phyloP scores from a whole-genome alignment of 2,329 filamentous ascomycete species.

The Calonectria leucothoes region DNA sequence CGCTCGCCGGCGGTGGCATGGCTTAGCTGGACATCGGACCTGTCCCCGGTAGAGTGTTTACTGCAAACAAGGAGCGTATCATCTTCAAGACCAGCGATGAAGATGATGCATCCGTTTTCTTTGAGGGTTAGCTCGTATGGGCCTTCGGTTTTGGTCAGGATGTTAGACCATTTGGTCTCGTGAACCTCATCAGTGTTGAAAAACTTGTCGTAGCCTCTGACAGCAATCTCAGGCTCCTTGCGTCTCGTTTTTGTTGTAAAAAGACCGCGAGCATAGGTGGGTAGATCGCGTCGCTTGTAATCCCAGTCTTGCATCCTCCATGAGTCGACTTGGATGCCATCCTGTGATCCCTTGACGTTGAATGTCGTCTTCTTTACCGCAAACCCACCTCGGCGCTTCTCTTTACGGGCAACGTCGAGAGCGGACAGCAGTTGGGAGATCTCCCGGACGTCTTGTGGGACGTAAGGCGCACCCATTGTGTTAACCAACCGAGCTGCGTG shows the following conservation, averaged over 20 bases:
- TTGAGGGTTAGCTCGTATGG: constrained; percentile 97
- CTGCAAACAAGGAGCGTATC: constrained; percentile 95
- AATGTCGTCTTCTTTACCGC: constrained; percentile 87
- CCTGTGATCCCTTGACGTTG: constrained; percentile 69
- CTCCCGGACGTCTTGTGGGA: constrained; percentile 75
- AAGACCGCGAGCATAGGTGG: constrained; percentile 91
- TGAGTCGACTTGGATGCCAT: constrained; percentile 80
- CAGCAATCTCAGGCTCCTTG: constrained; percentile 80
- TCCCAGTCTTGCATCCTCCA: constrained; percentile 97
- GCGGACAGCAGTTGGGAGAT: constrained; percentile 73
- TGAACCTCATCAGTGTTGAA: constrained; percentile 91
- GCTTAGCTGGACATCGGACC: constrained; percentile 78
- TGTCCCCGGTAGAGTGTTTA: constrained; percentile 92
- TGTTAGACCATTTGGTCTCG: constrained; percentile 85
- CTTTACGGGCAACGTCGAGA: constrained; percentile 69
- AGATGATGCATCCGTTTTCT: constrained; percentile 99
- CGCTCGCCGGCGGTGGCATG: constrained; percentile 87
- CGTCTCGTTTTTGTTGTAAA: constrained; percentile 83
- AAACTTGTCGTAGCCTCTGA: constrained; percentile 98
- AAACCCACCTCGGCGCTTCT: constrained; percentile 69
- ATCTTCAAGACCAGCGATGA: constrained; percentile 91
- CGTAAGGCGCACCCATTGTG: constrained; percentile 65
- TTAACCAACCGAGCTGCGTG: neutral
- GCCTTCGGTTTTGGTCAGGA: constrained; percentile 79
- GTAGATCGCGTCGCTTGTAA: constrained; percentile 88